Evolutionary conservation across 805 yeast genomes (phyloP).

Genomic region (Candida michaelii): DNA sequence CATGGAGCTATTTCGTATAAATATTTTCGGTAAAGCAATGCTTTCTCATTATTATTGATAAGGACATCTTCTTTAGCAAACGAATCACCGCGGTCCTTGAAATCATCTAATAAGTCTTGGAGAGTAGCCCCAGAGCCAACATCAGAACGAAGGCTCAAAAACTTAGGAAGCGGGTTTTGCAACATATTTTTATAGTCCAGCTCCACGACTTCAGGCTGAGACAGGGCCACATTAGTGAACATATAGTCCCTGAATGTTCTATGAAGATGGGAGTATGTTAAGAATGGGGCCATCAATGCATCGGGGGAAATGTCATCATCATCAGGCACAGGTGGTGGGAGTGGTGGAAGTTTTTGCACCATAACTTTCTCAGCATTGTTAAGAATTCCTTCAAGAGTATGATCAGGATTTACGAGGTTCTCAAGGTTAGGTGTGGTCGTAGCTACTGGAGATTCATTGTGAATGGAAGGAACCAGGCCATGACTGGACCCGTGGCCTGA

Average conservation of each 20-base stretch:
- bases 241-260: slow-evolving; percentile 38
- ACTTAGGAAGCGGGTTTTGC: slow-evolving; percentile 12
- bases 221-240: slow-evolving; percentile 30
- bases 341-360: slow-evolving; percentile 7
- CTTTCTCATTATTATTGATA: slow-evolving; percentile 20
- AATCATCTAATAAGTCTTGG: slow-evolving; percentile 4
- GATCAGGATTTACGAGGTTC: slow-evolving; percentile 12
- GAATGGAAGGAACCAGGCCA: too few relatives aligned
- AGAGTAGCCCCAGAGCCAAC: slow-evolving; percentile 4
- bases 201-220: slow-evolving; percentile 10
- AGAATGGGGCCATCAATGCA: slow-evolving; percentile 15
- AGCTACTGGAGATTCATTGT: background rate
- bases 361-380: slow-evolving; percentile 6
- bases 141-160: slow-evolving; percentile 4
- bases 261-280: slow-evolving; percentile 27
- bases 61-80: slow-evolving; percentile 9
- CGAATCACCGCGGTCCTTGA: slow-evolving; percentile 1
- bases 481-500: too few relatives aligned
- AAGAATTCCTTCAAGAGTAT: slow-evolving; percentile 6
- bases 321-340: slow-evolving; percentile 4
- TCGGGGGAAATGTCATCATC: slow-evolving; percentile 9
- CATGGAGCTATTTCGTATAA: slow-evolving; percentile 39
- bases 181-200: slow-evolving; percentile 15
- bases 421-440: slow-evolving; percentile 11
- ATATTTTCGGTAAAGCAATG: slow-evolving; percentile 29